Base-by-base conservation (phyloP, 2,329 filamentous ascomycete species). In the Sclerotinia trifoliorum region DNA sequence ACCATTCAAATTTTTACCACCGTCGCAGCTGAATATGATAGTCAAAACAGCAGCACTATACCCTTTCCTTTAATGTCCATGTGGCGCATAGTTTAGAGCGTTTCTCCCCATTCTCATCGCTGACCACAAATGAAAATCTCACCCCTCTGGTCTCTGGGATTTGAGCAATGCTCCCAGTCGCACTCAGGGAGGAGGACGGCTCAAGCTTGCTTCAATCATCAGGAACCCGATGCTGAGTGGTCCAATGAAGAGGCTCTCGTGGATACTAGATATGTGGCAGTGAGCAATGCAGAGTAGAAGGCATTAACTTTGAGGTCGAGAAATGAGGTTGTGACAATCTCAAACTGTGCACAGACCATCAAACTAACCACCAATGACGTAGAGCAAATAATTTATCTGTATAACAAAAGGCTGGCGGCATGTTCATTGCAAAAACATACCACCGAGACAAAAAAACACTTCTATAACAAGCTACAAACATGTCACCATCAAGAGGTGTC, bases 401-500 rank as follows among this genome's bases (percentile, higher is more conserved):
- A 17, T 19, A 3, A 35, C 29, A 39, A 39, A 51, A 62, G 13
- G 58, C 19, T 29, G 13, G 58, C 55, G 39, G 13, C 13, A 39
- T 35, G 5, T 39, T 56, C 5, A 42, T 21, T 51, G 5, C 5
- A 39, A 32, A 39, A 11, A 15, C 42, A 61, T 2, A 42, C n/a
- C 19, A 51, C 15, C 19, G 29, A 44, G 11, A 32, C n/a, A 7
- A 10, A 35, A 46, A 26, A 35, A 29, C 5, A 19, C 5, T 29
- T 26, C 8, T 10, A 56, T 26, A 32, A 46, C n/a, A 65, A 68
- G 24, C 6, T 24, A 49, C 52, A 70, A 48, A 63, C 5, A 73
- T 73, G 70, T 73, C 69, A 35, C 70, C 70, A 2, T 73, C 69
- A n/a, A 73, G 69, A 70, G 71, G 71, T 10, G 24, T 10, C 55